Evolutionary conservation across 1,284 basidiomycete genomes (phyloP).

Genomic region (Vanrija humicola): DNA sequence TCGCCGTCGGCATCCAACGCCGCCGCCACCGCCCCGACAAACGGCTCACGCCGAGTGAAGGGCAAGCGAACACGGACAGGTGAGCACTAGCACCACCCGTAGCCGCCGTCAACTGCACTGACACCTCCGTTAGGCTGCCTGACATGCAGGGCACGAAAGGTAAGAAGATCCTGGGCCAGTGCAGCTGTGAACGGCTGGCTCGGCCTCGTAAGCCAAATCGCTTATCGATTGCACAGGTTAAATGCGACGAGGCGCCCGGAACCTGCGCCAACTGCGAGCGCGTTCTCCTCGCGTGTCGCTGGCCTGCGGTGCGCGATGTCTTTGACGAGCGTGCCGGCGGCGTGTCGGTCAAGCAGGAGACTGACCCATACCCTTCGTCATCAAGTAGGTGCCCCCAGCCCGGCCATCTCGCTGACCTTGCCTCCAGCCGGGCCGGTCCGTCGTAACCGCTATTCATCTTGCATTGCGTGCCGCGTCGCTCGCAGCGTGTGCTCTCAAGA

Average conservation of each 20-base stretch:
- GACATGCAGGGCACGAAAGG: conserved; percentile 21
- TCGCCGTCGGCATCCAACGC: background rate
- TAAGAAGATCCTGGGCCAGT: background rate
- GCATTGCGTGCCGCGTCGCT: conserved; percentile 6
- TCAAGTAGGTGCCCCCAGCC: background rate
- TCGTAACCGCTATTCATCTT: conserved; percentile 6
- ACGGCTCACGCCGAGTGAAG: conserved; percentile 8
- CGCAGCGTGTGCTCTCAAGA: conserved; percentile 14
- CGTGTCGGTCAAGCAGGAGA: background rate
- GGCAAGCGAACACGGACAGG: conserved; percentile 19
- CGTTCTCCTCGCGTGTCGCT: conserved; percentile 16
- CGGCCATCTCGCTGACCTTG: background rate
- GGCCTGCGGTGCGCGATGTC: conserved; percentile 19
- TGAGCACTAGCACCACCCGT: background rate
- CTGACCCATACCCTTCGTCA: too few relatives aligned
- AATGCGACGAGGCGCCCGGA: conserved; percentile 23
- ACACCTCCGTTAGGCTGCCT: conserved; percentile 12
- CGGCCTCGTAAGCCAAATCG: too few relatives aligned
- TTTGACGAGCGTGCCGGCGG: conserved; percentile 7
- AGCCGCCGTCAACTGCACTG: background rate
- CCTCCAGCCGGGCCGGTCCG: conserved; percentile 13
- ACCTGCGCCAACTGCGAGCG: conserved; percentile 24
- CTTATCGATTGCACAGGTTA: conserved; percentile 11
- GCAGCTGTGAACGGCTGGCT: background rate
- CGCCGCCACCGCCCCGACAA: background rate